These are phyloP conservation scores for Ophiostoma pallidulum DNA, from an alignment of 2,329 filamentous ascomycete species.

Conservation along the genomic window DNA sequence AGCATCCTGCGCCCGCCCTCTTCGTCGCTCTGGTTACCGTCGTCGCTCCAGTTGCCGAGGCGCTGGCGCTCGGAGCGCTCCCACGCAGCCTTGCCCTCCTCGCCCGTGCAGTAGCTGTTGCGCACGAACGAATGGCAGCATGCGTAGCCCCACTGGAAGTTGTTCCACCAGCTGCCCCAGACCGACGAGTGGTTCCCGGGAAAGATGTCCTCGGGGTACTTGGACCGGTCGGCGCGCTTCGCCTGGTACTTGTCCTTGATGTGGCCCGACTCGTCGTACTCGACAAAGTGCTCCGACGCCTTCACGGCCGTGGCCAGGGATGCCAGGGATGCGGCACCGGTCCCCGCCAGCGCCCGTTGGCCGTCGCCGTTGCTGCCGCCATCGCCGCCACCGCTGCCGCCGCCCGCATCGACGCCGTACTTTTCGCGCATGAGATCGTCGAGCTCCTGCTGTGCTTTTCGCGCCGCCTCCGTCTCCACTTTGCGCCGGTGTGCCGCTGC, in stretches of 20 bases:
- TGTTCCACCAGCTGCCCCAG: conserved; percentile 96
- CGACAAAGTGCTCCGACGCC: conserved; percentile 79
- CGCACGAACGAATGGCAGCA: conserved; percentile 92
- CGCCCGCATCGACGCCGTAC: conserved; percentile 52
- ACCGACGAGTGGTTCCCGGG: conserved; percentile 87
- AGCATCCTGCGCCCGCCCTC: conserved; percentile 2
- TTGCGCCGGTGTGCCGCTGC: conserved; percentile 78
- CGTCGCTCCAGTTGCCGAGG: conserved; percentile 34
- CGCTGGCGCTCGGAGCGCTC: conserved; percentile 60
- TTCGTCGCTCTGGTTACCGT: conserved; percentile 2
- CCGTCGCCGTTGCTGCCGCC: not conserved
- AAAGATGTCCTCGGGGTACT: conserved; percentile 81
- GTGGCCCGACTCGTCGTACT: conserved; percentile 83
- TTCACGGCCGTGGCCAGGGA: conserved; percentile 54
- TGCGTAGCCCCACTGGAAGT: conserved; percentile 91
- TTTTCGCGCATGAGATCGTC: conserved; percentile 67
- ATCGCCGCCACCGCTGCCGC: not conserved
- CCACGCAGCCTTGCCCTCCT: conserved; percentile 73
- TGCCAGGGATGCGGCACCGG: too few species aligned
- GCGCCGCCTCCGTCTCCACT: conserved; percentile 65
- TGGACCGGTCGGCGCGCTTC: conserved; percentile 69
- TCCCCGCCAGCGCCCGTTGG: too few species aligned
- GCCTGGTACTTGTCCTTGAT: conserved; percentile 80
- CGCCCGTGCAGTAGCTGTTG: conserved; percentile 96
- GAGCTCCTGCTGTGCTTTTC: conserved; percentile 56